Evolutionary conservation across 2,329 filamentous ascomycete species (phyloP), one percentile per base, ranked within the genome.

Genomic region (Aspergillus unguis): DNA sequence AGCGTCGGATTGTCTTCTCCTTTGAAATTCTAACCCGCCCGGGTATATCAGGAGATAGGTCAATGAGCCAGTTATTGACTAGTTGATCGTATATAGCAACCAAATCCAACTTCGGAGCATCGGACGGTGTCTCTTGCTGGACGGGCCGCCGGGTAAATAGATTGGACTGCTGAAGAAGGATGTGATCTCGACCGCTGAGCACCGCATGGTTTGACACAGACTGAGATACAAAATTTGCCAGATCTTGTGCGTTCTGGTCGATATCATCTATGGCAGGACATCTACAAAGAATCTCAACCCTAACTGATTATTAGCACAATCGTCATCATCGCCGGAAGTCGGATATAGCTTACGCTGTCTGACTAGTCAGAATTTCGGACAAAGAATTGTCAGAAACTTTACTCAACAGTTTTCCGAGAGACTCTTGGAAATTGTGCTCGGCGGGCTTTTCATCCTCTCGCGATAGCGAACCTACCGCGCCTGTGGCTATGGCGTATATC

Each of bases 1-100:
- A 52, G 4, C 59, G 62, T 37, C 72, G 65, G 42, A 74, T 68
- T 7, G 65, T 52, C 53, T 62, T 70, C 51, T 74, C 72, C 55
- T 74, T 75, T 43, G 61, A 60, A 1, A 72, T 63, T 33, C 72
- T 63, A n/a, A 69, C 65, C 36, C 62, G 63, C n/a, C 64, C 64
- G 5, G 72, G 68, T 52, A 73, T 66, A 8, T 62, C 54, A 5
- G 57, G 58, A 3, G 69, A 62, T 31, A 75, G 55, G 32, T 48
- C 61, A 9, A 65, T 65, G 23, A 75, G 54, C 71, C 72, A 75
- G 44, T 70, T 59, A 38, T 64, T 62, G 17, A 73, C 62, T 47
- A 74, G 54, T 32, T 53, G 55, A 50, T 74, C 70, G 56, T 75
- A 75, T 3, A 65, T 59, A 35, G 57, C 49, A 17, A 65, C 41